Percentiles rank a stretch among this genome's conserved stretches.
phyloP scores from a whole-genome alignment of 2,329 filamentous ascomycete species.

The Hypocrella siamensis region DNA sequence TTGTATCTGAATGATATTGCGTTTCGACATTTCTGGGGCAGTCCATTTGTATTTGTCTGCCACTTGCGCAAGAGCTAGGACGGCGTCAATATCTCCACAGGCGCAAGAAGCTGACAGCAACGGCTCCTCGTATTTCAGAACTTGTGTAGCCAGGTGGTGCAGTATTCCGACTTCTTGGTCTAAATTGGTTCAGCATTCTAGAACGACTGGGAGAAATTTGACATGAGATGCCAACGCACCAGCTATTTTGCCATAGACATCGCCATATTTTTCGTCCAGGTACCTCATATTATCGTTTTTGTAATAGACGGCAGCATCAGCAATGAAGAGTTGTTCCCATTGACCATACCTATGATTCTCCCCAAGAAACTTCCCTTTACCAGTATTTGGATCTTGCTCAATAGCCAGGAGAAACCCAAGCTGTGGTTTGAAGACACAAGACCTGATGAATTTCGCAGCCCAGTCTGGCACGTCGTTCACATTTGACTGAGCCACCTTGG shows the following conservation, averaged over 20 bases:
- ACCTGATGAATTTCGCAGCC: slow-evolving; percentile 37
- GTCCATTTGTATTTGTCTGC: slow-evolving; percentile 60
- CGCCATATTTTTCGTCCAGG: slow-evolving; percentile 68
- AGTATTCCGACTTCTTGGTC: slow-evolving; percentile 84
- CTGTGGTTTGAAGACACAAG: slow-evolving; percentile 83
- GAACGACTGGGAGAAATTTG: not conserved
- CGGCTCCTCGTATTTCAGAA: slow-evolving; percentile 52
- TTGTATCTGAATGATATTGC: slow-evolving; percentile 58
- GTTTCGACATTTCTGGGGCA: slow-evolving; percentile 50
- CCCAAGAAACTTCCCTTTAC: slow-evolving; percentile 47
- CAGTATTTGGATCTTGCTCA: slow-evolving; percentile 32
- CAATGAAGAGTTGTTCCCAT: slow-evolving; percentile 69
- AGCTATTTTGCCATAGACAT: slow-evolving; percentile 71
- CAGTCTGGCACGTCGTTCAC: slow-evolving; percentile 45
- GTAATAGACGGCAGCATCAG: slow-evolving; percentile 61
- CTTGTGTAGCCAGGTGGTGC: slow-evolving; percentile 53
- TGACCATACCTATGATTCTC: slow-evolving; percentile 33
- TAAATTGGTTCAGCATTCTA: slow-evolving; percentile 16
- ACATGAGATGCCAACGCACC: slow-evolving; percentile 37
- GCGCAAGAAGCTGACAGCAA: slow-evolving; percentile 59
- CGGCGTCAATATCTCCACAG: slow-evolving; percentile 74
- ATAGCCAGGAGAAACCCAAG: slow-evolving; percentile 79
- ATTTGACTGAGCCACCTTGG: slow-evolving; percentile 49
- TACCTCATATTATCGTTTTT: slow-evolving; percentile 72
- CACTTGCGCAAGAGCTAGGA: slow-evolving; percentile 65